Evolutionary conservation across 495 filamentous ascomycete species (phyloP).

Genomic region (Cercophora sp.): DNA sequence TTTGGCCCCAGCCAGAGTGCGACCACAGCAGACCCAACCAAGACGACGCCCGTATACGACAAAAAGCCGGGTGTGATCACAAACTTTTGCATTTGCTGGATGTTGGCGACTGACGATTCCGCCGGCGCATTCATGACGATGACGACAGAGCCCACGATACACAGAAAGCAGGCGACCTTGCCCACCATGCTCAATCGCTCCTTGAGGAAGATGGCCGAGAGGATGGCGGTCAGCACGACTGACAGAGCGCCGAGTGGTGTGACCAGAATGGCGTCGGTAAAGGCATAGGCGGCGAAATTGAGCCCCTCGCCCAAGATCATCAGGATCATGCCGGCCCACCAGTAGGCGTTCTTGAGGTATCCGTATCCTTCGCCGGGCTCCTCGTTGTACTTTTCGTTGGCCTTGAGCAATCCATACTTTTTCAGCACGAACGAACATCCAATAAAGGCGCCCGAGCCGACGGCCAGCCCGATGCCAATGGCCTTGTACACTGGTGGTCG

Average conservation of each 20-base stretch:
- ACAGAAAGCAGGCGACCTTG: constrained; percentile 92
- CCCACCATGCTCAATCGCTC: constrained; percentile 93
- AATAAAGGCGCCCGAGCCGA: constrained; percentile 89
- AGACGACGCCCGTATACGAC: constrained; percentile 76
- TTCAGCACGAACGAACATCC: constrained; percentile 94
- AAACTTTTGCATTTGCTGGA: constrained; percentile 89
- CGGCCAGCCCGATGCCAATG: constrained; percentile 80
- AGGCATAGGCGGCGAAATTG: constrained; percentile 96
- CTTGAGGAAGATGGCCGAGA: constrained; percentile 95
- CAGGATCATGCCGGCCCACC: constrained; percentile 95
- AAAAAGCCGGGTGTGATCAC: constrained; percentile 87
- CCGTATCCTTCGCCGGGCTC: constrained; percentile 96
- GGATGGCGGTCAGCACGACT: constrained; percentile 87
- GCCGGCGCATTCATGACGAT: constrained; percentile 91
- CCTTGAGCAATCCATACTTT: constrained; percentile 84
- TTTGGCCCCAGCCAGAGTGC: constrained; percentile 82
- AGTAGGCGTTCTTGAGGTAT: constrained; percentile 92
- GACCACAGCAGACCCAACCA: constrained; percentile 65
- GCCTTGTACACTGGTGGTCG: constrained; percentile 66
- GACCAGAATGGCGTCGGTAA: constrained; percentile 94
- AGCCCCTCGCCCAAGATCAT: constrained; percentile 97
- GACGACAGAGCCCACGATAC: constrained; percentile 87
- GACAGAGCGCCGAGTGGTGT: constrained; percentile 93
- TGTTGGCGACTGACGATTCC: constrained; percentile 78
- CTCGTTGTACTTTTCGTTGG: constrained; percentile 95